Evolutionary conservation across 2,329 filamentous ascomycete species (phyloP).

Genomic region (Aspergillus piperis): DNA sequence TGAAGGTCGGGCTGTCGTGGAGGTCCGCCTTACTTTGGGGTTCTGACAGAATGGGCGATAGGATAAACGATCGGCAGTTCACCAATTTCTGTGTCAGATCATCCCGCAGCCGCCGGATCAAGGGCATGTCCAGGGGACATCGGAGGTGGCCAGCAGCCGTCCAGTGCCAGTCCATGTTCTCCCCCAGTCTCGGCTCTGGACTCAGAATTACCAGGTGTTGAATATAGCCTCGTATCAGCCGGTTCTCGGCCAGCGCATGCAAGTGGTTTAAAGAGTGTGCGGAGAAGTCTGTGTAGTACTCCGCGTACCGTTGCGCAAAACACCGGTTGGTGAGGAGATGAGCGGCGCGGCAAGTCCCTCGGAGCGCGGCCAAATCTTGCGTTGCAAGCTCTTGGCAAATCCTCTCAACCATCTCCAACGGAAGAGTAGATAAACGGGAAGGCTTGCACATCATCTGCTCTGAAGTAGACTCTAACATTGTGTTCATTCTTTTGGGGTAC

Average conservation of each 20-base stretch:
- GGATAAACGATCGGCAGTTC: slow-evolving; percentile 15
- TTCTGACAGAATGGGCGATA: slow-evolving; percentile 11
- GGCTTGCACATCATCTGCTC: too few species aligned
- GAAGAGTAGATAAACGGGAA: not conserved
- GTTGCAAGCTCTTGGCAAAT: slow-evolving; percentile 15
- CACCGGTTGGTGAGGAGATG: slow-evolving; percentile 11
- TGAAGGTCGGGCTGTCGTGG: not conserved
- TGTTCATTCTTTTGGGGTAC: too few species aligned
- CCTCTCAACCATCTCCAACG: slow-evolving; percentile 13
- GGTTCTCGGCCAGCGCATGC: slow-evolving; percentile 14
- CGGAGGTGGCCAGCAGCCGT: slow-evolving; percentile 12
- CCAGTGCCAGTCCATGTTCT: slow-evolving; percentile 11
- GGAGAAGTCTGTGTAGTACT: slow-evolving; percentile 16
- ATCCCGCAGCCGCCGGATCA: slow-evolving; percentile 9
- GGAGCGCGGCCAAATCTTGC: slow-evolving; percentile 13
- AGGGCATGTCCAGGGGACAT: slow-evolving; percentile 5
- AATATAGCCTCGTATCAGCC: slow-evolving; percentile 11
- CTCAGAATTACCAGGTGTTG: slow-evolving; percentile 15
- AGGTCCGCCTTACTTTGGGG: not conserved
- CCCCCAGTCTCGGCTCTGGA: slow-evolving; percentile 13
- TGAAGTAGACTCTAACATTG: too few species aligned
- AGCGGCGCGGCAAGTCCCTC: slow-evolving; percentile 12
- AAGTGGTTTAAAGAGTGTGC: slow-evolving; percentile 12
- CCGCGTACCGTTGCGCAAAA: slow-evolving; percentile 15
- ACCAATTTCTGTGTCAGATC: slow-evolving; percentile 6